phyloP scores from a whole-genome alignment of 1,139 yeast species.

The Hansenula sp. region DNA sequence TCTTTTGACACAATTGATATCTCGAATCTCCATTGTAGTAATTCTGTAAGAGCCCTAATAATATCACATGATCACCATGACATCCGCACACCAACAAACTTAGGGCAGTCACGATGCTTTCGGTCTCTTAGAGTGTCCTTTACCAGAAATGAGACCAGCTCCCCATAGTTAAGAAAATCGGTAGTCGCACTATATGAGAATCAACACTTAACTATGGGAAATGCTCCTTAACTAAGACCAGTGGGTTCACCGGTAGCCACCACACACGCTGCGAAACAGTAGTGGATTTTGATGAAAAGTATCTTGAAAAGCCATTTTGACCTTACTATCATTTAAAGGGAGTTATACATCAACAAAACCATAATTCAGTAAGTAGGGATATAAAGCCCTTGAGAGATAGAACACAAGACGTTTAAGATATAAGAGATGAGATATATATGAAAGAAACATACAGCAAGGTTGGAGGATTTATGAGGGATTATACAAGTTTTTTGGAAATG shows the following conservation, averaged over 20 bases:
- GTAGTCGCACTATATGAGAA: too few species aligned
- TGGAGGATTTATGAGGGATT: too few species aligned
- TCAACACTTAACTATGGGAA: too few species aligned
- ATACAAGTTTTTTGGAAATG: too few species aligned
- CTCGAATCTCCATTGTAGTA: too few species aligned
- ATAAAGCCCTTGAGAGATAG: neutral
- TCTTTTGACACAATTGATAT: neutral
- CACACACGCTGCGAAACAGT: neutral
- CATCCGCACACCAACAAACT: neutral
- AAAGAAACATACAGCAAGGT: too few species aligned
- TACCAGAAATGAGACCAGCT: too few species aligned
- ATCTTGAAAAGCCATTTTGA: conserved; percentile 1
- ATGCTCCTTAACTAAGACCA: too few species aligned
- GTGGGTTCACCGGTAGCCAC: neutral
- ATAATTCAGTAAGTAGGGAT: conserved; percentile 1
- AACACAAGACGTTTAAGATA: neutral
- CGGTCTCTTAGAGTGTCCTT: too few species aligned
- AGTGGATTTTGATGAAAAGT: neutral
- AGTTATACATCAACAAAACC: neutral
- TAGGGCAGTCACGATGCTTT: too few species aligned
- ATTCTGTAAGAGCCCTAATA: too few species aligned
- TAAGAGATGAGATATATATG: neutral
- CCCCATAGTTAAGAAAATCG: too few species aligned
- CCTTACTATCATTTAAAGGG: neutral
- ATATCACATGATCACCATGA: neutral